These are phyloP conservation scores for Nicotiana obtusifolia DNA, from an alignment of 257 asterid species.

Conservation along the genomic window DNA sequence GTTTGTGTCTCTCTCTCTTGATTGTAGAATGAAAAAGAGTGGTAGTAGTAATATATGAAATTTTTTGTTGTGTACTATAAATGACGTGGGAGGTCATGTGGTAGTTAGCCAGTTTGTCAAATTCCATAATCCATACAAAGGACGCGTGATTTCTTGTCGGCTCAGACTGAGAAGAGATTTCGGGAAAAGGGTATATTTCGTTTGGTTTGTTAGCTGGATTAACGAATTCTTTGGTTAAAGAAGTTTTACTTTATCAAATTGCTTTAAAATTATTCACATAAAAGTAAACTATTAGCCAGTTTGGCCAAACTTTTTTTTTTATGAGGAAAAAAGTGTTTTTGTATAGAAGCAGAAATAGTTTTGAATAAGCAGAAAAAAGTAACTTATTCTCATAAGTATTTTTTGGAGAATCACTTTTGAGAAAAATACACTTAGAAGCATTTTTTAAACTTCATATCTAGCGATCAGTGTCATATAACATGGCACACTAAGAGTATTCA, in stretches of 20 bases:
- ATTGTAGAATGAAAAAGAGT: neutral
- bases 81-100: neutral
- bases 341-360: too few relatives aligned
- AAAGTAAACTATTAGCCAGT: neutral
- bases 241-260: neutral
- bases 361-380: too few relatives aligned
- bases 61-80: neutral
- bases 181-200: neutral
- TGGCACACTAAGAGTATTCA: neutral
- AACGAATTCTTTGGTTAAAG: neutral
- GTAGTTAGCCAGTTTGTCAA: slow-evolving; percentile 1
- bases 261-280: neutral
- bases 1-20: too few relatives aligned
- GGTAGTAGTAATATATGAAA: neutral
- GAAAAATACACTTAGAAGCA: too few relatives aligned
- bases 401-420: too few relatives aligned
- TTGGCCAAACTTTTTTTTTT: too few relatives aligned
- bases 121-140: neutral
- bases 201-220: neutral
- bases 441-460: neutral
- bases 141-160: slow-evolving; percentile 12
- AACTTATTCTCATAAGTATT: too few relatives aligned
- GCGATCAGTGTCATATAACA: neutral
- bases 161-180: neutral
- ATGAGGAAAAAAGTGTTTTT: too few relatives aligned